Evolutionary conservation across 1,139 yeast genomes (phyloP).

Genomic region (Geotrichum bryndzae): DNA sequence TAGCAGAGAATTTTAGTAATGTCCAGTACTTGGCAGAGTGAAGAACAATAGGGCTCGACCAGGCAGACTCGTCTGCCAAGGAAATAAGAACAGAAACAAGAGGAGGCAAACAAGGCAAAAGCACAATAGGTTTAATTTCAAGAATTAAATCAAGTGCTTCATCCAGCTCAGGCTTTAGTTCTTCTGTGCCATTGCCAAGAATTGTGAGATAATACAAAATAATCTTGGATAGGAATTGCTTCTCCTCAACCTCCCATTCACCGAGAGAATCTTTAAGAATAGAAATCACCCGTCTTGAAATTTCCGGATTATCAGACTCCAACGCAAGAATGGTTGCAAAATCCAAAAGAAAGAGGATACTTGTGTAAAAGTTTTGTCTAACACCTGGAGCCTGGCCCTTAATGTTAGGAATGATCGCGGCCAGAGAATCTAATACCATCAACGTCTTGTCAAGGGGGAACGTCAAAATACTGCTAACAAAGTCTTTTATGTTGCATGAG

Average conservation of each 20-base stretch:
- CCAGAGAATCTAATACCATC: conserved; percentile 15
- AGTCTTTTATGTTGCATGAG: conserved; percentile 51
- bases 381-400: conserved; percentile 22
- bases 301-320: conserved; percentile 16
- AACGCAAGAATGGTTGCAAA: conserved; percentile 23
- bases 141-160: conserved; percentile 11
- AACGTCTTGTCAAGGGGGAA: conserved; percentile 2
- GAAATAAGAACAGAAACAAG: conserved; percentile 48
- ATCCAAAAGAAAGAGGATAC: conserved; percentile 24
- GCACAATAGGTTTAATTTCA: conserved; percentile 18
- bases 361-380: conserved; percentile 22
- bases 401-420: conserved; percentile 28
- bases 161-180: conserved; percentile 30
- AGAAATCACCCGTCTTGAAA: conserved; percentile 25
- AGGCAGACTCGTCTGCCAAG: conserved; percentile 46
- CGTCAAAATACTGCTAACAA: conserved; percentile 37
- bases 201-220: conserved; percentile 24
- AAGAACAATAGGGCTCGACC: conserved; percentile 36
- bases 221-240: conserved; percentile 32
- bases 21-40: conserved; percentile 52
- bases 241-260: conserved; percentile 27
- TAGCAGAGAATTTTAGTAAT: conserved; percentile 51
- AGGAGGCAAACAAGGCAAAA: conserved; percentile 17
- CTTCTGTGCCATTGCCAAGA: conserved; percentile 42
- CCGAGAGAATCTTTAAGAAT: conserved; percentile 26